These are phyloP conservation scores for Solanum peruvianum DNA, from an alignment of 257 asterid genomes.

Conservation along the genomic window DNA sequence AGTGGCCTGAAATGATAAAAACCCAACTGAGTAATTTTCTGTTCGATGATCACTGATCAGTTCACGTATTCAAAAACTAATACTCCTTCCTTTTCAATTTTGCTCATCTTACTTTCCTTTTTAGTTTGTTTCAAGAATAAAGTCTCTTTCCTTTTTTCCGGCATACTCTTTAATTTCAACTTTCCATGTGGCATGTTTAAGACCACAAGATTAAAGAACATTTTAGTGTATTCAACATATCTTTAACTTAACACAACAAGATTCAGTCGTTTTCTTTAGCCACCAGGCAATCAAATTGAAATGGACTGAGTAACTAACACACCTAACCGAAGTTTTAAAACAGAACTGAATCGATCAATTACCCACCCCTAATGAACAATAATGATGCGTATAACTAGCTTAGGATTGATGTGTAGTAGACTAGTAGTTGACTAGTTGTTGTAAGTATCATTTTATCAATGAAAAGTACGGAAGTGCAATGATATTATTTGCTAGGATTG, in stretches of 20 bases:
- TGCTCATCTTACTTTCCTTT: neutral
- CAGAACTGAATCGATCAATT: neutral
- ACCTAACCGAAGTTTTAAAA: neutral
- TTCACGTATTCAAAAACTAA: neutral
- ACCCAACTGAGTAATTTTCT: neutral
- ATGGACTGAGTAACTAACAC: neutral
- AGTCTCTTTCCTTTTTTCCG: neutral
- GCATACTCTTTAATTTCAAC: neutral
- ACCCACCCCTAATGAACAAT: neutral
- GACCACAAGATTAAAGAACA: neutral
- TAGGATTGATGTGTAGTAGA: neutral
- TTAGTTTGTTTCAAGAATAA: neutral
- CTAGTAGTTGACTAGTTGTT: neutral
- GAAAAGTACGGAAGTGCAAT: neutral
- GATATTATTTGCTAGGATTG: neutral
- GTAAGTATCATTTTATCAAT: neutral
- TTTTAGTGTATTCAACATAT: neutral
- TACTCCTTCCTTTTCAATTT: neutral
- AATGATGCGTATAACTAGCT: neutral
- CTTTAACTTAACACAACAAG: neutral
- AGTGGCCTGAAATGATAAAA: neutral
- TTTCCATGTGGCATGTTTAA: neutral
- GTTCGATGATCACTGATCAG: neutral
- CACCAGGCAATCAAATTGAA: neutral
- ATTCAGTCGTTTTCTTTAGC: neutral